Evolutionary conservation across 441 rosid genomes (phyloP).

Genomic region (Syzygium malaccense): DNA sequence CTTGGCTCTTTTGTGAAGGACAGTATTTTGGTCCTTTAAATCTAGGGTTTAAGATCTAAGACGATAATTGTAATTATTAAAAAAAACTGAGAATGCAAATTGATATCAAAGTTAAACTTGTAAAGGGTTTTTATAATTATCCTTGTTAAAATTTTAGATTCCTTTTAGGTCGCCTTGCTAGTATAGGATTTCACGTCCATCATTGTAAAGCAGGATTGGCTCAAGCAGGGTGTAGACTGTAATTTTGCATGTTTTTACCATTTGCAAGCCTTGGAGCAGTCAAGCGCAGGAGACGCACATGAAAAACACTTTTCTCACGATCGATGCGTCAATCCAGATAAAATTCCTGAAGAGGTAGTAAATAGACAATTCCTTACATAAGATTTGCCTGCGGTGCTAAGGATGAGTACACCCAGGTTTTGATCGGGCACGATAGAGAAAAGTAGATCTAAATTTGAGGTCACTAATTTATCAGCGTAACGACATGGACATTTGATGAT

Average conservation of each 20-base stretch:
- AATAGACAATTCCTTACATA: background rate
- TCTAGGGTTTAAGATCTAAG: background rate
- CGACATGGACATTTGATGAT: background rate
- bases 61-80: background rate
- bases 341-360: background rate
- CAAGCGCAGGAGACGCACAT: background rate
- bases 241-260: background rate
- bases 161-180: background rate
- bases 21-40: background rate
- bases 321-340: background rate
- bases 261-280: background rate
- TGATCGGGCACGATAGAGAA: background rate
- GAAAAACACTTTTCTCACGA: background rate
- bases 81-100: background rate
- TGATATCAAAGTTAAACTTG: background rate
- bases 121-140: background rate
- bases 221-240: background rate
- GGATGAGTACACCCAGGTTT: background rate
- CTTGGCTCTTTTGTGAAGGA: background rate
- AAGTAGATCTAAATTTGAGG: background rate
- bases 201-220: background rate
- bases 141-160: background rate
- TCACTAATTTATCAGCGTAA: background rate
- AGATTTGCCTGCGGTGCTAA: background rate
- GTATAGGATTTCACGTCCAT: background rate